Base-by-base conservation (phyloP, 805 yeast species). In the Grigorovia yakushimaensis region DNA sequence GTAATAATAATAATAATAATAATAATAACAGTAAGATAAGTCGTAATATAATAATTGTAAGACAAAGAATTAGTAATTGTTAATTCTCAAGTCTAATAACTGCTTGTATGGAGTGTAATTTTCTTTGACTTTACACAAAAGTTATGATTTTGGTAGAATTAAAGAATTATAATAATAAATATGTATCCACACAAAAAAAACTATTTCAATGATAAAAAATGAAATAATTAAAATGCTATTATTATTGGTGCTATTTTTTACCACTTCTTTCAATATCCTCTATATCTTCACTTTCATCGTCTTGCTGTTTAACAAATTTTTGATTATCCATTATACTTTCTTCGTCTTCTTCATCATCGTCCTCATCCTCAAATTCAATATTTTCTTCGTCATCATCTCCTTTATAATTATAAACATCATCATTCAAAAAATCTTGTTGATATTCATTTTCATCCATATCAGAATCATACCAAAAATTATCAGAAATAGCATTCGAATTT, bases 391-490 rank as follows among this genome's bases (percentile, higher is more conserved):
- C 77, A 42, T 69, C 79, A 4, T 47, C 54, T 8, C 55, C 59
- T 42, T 54, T 51, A 56, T 63, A 55, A 41, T 64, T 65, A 41
- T 75, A 78, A 41, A 76, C 82, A 17, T 77, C 82, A 44, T 75
- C 81, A 18, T 47, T 37, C 38, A 44, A 41, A 36, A 48, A 51
- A 42, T 48, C 73, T 39, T 76, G 79, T 38, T 77, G 84, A 20
- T 77, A 81, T 49, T 80, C 82, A 55, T 79, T 86, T 49, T 79
- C 85, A 41, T 78, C 85, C 39, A 82, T 83, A 53, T 78, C 78
- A 45, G 65, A 60, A 55, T 83, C 93, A 61, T 82, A 84, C 93
- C 93, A 85, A 55, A 85, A 85, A 60, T 83, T 85, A 58, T 84
- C 93, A 54, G 84, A 47, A 20, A 53, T 45, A 44, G 44, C 47